phyloP scores from a whole-genome alignment of 2,329 filamentous ascomycete species.

The Penicillium sp. region DNA sequence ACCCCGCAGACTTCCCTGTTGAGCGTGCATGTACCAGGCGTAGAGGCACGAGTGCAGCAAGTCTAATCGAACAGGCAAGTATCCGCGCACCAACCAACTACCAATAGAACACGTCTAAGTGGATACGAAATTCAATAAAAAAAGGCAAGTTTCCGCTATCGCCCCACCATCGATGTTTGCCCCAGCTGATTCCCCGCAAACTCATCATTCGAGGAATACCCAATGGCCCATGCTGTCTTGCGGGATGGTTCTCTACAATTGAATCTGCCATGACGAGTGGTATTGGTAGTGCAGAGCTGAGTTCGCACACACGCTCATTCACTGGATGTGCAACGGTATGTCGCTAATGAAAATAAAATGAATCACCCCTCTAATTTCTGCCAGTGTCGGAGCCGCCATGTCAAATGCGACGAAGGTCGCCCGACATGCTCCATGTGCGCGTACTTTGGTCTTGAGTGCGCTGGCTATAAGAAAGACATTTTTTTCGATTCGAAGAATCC shows the following conservation, averaged over 20 bases:
- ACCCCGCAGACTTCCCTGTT: too few species aligned
- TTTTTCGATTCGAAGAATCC: constrained; percentile 38
- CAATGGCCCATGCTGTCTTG: constrained; percentile 5
- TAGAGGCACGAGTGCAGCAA: background rate
- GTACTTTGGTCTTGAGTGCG: constrained; percentile 41
- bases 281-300: constrained; percentile 4
- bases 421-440: constrained; percentile 47
- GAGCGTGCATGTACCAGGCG: background rate
- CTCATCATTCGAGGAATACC: background rate
- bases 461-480: constrained; percentile 46
- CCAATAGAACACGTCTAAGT: too few species aligned
- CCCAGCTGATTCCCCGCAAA: constrained; percentile 17
- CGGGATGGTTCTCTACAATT: background rate
- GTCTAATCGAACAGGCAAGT: constrained; percentile 11
- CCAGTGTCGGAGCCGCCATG: constrained; percentile 46
- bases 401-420: constrained; percentile 51
- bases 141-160: constrained; percentile 21
- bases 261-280: constrained; percentile 8
- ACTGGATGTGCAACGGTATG: constrained; percentile 21
- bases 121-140: too few species aligned
- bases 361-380: background rate
- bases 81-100: constrained; percentile 9
- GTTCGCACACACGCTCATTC: constrained; percentile 17
- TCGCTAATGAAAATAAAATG: background rate
- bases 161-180: background rate